Evolutionary conservation across 2,329 filamentous ascomycete genomes (phyloP).

Genomic region (Pseudopyricularia cyperi): DNA sequence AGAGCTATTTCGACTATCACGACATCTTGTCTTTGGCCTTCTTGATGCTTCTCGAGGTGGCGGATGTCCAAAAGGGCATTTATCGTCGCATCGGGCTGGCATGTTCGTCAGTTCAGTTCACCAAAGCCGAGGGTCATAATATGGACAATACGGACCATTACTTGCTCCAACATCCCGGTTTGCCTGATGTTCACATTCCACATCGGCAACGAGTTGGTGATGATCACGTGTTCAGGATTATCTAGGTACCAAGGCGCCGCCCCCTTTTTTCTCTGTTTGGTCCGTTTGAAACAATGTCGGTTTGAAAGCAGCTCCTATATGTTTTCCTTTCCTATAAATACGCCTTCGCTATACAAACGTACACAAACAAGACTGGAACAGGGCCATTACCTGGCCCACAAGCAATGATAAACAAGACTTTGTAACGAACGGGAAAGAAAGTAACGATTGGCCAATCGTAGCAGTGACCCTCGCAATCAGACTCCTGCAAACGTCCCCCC

Average conservation of each 20-base stretch:
- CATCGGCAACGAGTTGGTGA: neutral
- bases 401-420: neutral
- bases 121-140: neutral
- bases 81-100: neutral
- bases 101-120: neutral
- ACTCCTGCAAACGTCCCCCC: conserved; percentile 11
- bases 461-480: neutral
- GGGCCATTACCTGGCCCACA: neutral
- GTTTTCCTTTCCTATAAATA: neutral
- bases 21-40: neutral
- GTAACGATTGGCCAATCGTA: neutral
- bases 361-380: neutral
- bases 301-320: neutral
- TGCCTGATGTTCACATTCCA: neutral
- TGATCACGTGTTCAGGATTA: neutral
- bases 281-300: neutral
- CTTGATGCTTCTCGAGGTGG: neutral
- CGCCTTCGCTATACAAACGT: neutral
- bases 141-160: neutral
- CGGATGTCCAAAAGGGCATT: neutral
- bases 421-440: neutral
- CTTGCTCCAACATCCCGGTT: neutral
- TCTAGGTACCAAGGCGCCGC: too few relatives aligned
- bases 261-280: too few relatives aligned
- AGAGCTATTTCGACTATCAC: neutral